phyloP scores from a whole-genome alignment of 164 flowering plant genomes.

The Euptelea pleiosperma region DNA sequence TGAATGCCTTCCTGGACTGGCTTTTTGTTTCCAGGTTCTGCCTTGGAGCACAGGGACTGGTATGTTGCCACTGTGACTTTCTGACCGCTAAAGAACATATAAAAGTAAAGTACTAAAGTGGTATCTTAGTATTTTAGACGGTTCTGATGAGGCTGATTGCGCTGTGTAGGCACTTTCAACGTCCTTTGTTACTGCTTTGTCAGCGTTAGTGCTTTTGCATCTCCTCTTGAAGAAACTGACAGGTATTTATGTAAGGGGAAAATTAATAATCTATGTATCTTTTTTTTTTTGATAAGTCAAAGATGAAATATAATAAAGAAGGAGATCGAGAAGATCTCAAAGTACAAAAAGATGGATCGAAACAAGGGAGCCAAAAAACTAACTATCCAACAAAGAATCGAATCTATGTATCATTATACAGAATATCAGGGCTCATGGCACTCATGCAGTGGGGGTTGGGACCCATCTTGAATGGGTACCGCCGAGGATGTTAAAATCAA shows the following conservation, averaged over 20 bases:
- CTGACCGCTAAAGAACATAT: not conserved
- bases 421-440: too few relatives aligned
- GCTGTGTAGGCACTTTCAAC: constrained; percentile 30
- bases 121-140: not conserved
- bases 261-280: too few relatives aligned
- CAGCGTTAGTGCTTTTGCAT: constrained; percentile 21
- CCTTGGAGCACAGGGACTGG: constrained; percentile 38
- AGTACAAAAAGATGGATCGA: too few relatives aligned
- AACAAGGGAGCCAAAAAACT: too few relatives aligned
- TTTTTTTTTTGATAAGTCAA: too few relatives aligned
- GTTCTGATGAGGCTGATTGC: not conserved
- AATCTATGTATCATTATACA: too few relatives aligned
- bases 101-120: not conserved
- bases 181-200: constrained; percentile 26
- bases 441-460: too few relatives aligned
- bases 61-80: constrained; percentile 10
- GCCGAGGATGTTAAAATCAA: too few relatives aligned
- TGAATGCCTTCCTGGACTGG: constrained; percentile 34
- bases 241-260: constrained; percentile 14
- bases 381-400: too few relatives aligned
- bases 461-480: too few relatives aligned
- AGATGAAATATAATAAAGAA: too few relatives aligned
- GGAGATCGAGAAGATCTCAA: too few relatives aligned
- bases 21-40: constrained; percentile 21
- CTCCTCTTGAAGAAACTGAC: constrained; percentile 26